Evolutionary conservation across 352 stramenopile species (phyloP).

Genomic region (Phytophthora hibernalis): DNA sequence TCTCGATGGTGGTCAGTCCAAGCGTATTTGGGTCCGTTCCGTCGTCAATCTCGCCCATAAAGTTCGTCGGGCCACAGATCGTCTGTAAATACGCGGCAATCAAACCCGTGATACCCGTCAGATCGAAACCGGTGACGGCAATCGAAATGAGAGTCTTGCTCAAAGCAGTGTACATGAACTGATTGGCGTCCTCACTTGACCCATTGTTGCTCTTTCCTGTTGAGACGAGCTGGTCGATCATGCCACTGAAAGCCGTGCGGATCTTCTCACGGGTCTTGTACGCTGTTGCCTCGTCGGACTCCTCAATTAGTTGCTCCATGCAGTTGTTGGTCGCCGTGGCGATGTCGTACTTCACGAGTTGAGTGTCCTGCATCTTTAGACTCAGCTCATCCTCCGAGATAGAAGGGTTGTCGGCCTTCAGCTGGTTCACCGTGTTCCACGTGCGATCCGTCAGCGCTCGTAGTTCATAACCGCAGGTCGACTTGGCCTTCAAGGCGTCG

Average conservation of each 20-base stretch:
- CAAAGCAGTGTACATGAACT: constrained; percentile 51
- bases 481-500: constrained; percentile 41
- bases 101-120: constrained; percentile 56
- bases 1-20: constrained; percentile 44
- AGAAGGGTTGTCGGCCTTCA: constrained; percentile 42
- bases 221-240: constrained; percentile 61
- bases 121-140: constrained; percentile 54
- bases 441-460: constrained; percentile 54
- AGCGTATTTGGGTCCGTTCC: constrained; percentile 49
- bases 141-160: constrained; percentile 56
- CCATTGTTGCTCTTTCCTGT: constrained; percentile 46
- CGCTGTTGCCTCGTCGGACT: constrained; percentile 34
- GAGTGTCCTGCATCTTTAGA: constrained; percentile 48
- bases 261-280: constrained; percentile 60
- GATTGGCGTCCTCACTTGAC: constrained; percentile 35
- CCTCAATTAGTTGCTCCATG: constrained; percentile 43
- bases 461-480: constrained; percentile 51
- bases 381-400: constrained; percentile 53
- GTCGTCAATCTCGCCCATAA: constrained; percentile 66
- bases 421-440: constrained; percentile 44
- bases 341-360: constrained; percentile 59
- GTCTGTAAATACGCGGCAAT: constrained; percentile 59
- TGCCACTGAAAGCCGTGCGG: constrained; percentile 56
- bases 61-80: constrained; percentile 63
- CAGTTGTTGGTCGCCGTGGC: constrained; percentile 56